Conservation (phyloP, 441 rosid genomes). For the Biscutella auriculata region DNA sequence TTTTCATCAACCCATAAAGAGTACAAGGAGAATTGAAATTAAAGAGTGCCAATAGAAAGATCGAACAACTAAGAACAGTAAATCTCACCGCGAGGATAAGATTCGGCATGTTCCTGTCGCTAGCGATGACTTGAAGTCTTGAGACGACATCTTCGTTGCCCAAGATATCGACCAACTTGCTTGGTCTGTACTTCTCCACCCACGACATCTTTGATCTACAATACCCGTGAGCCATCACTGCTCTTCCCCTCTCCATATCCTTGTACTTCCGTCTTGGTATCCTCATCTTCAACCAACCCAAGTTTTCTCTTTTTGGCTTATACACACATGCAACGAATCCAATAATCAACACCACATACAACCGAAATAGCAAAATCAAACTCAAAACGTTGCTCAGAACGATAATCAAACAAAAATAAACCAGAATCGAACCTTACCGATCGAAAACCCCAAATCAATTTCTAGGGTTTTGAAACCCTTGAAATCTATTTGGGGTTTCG, state of each 20-base stretch:
- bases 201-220: too few species aligned
- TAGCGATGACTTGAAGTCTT: slow-evolving; percentile 87
- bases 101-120: slow-evolving; percentile 91
- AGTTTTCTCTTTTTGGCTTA: slow-evolving; percentile 73
- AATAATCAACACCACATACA: too few species aligned
- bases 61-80: too few species aligned
- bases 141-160: slow-evolving; percentile 88
- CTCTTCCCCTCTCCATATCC: background rate
- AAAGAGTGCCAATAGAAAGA: background rate
- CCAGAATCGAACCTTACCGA: too few species aligned
- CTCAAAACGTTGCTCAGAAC: too few species aligned
- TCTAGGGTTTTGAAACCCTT: too few species aligned
- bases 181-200: slow-evolving; percentile 93
- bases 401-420: too few species aligned
- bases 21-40: background rate
- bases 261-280: slow-evolving; percentile 23
- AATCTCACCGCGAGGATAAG: slow-evolving; percentile 57
- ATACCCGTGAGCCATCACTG: slow-evolving; percentile 5
- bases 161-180: slow-evolving; percentile 63
- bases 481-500: too few species aligned
- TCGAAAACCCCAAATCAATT: too few species aligned
- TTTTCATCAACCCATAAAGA: background rate
- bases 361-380: too few species aligned
- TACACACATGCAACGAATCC: too few species aligned
- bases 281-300: slow-evolving; percentile 51